Evolutionary conservation across 2,329 filamentous ascomycete genomes (phyloP).

Genomic region (Mariannaea sp.): DNA sequence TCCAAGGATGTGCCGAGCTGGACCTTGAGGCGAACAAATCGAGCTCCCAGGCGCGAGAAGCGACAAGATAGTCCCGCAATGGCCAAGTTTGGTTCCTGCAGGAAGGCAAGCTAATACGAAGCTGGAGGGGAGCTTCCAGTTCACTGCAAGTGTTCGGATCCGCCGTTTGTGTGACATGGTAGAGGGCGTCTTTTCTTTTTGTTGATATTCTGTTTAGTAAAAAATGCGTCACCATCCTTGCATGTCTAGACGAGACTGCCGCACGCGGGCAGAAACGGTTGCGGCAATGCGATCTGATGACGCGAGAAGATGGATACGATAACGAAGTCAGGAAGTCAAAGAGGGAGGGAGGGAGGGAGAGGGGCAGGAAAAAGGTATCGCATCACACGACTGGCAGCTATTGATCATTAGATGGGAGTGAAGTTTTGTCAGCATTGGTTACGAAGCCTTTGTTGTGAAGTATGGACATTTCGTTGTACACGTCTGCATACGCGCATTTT

Average conservation of each 20-base stretch:
- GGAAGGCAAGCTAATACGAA: constrained; percentile 1
- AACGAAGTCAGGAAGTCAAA: not conserved
- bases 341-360: not conserved
- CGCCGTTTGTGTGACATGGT: not conserved
- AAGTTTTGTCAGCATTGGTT: too few relatives aligned
- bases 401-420: not conserved
- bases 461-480: too few relatives aligned
- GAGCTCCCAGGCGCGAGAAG: constrained; percentile 2
- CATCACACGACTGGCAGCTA: not conserved
- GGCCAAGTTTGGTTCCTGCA: constrained; percentile 15
- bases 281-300: constrained; percentile 4
- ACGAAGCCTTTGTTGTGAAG: too few relatives aligned
- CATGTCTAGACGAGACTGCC: not conserved
- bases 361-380: not conserved
- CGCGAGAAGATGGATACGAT: not conserved
- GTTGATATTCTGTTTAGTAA: too few relatives aligned
- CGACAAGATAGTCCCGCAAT: constrained; percentile 4
- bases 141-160: not conserved
- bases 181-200: too few relatives aligned
- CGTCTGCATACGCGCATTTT: too few relatives aligned
- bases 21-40: constrained; percentile 4
- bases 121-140: constrained; percentile 1
- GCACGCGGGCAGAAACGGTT: constrained; percentile 16
- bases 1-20: too few relatives aligned
- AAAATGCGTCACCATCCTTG: not conserved